These are phyloP conservation scores for Dioscorea zingiberensis DNA, from an alignment of 106 monocot species.

Conservation along the genomic window DNA sequence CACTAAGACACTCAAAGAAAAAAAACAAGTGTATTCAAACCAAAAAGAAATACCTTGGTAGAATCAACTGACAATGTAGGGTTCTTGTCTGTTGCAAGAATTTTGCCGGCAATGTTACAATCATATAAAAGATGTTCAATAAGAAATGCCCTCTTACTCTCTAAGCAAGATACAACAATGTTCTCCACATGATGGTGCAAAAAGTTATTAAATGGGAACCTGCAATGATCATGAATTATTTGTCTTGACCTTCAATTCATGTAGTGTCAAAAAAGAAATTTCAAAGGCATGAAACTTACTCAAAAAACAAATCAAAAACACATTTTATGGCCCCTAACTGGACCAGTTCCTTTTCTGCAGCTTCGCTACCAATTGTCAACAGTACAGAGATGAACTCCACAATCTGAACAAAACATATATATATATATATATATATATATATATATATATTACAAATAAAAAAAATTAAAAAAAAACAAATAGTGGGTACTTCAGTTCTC, in stretches of 20 bases:
- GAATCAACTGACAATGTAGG: constrained; percentile 37
- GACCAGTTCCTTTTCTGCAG: constrained; percentile 66
- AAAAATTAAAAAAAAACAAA: no score
- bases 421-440: neutral
- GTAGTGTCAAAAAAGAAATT: neutral
- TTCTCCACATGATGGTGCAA: constrained; percentile 91
- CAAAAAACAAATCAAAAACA: constrained; percentile 81
- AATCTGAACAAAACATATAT: constrained; percentile 52
- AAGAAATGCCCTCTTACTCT: constrained; percentile 60
- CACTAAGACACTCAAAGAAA: neutral
- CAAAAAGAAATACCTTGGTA: constrained; percentile 32
- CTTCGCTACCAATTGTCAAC: constrained; percentile 72
- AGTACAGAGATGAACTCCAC: constrained; percentile 98
- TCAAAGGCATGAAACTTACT: constrained; percentile 43
- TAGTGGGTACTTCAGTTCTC: no score
- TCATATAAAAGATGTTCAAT: constrained; percentile 77
- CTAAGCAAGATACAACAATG: constrained; percentile 73
- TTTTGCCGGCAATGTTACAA: constrained; percentile 65
- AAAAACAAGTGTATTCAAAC: neutral
- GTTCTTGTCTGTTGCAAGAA: constrained; percentile 73
- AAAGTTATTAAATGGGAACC: constrained; percentile 97
- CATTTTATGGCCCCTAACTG: constrained; percentile 55
- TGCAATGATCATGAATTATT: constrained; percentile 19
- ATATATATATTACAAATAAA: no score
- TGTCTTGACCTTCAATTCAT: neutral